A percentile compares a stretch with the other conserved stretches of the same genome.
Conservation (phyloP, 2,329 filamentous ascomycete species). For the Apiospora sp. region DNA sequence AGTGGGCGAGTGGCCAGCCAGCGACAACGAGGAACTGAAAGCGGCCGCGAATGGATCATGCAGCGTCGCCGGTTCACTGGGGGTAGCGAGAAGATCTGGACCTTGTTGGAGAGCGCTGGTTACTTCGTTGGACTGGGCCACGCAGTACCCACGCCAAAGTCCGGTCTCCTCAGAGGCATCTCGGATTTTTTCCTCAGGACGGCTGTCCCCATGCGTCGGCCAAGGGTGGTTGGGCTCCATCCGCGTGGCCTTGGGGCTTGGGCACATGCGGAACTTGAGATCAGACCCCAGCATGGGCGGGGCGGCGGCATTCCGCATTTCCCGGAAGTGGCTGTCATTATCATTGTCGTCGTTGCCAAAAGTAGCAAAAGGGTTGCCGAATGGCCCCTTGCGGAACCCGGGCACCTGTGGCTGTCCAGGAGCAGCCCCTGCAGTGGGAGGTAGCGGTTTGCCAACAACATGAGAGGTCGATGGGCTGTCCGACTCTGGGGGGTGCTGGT, state of each 20-base stretch:
- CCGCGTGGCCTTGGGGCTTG: conserved; percentile 83
- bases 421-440: conserved; percentile 9
- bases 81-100: conserved; percentile 60
- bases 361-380: conserved; percentile 54
- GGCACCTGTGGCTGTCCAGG: conserved; percentile 45
- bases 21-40: conserved; percentile 46
- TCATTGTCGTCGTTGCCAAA: conserved; percentile 48
- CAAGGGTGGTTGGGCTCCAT: conserved; percentile 79
- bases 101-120: conserved; percentile 53
- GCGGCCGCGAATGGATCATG: conserved; percentile 53
- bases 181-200: conserved; percentile 59
- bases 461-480: conserved; percentile 36
- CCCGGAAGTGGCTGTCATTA: conserved; percentile 50
- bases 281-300: conserved; percentile 91
- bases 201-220: conserved; percentile 52
- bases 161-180: conserved; percentile 67
- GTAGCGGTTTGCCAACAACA: not conserved
- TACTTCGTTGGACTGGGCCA: conserved; percentile 44
- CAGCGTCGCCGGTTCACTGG: conserved; percentile 50
- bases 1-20: conserved; percentile 48
- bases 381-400: conserved; percentile 49
- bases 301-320: conserved; percentile 62
- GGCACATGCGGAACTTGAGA: conserved; percentile 80
- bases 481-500: conserved; percentile 36
- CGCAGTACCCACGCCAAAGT: conserved; percentile 81